Percentiles rank a stretch among this genome's conserved stretches.
Conservation (phyloP, 1,284 basidiomycete genomes). For the Apiotrichum laibachii region DNA sequence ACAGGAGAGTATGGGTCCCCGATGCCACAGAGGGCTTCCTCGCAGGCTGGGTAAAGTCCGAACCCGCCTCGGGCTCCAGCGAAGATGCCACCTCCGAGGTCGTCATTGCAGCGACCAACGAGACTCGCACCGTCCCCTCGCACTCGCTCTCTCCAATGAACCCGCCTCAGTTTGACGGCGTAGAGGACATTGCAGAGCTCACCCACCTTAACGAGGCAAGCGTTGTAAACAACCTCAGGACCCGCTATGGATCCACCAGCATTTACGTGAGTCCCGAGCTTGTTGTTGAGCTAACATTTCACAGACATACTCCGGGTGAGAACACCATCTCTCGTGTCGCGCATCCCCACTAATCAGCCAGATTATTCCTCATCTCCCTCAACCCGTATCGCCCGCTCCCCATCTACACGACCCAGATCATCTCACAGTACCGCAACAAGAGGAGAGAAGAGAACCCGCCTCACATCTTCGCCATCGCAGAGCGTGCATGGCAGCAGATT, state of each 20-base stretch:
- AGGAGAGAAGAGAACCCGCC: conserved; percentile 91
- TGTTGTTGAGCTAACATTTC: conserved; percentile 5
- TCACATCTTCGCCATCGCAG: conserved; percentile 96
- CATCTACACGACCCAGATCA: conserved; percentile 87
- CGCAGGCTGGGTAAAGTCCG: conserved; percentile 50
- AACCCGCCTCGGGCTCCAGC: conserved; percentile 26
- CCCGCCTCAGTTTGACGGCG: conserved; percentile 96
- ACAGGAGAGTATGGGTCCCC: conserved; percentile 50
- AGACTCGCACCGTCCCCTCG: conserved; percentile 62
- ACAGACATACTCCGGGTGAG: conserved; percentile 51
- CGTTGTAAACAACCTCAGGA: conserved; percentile 92
- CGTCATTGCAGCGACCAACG: conserved; percentile 43
- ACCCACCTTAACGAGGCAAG: conserved; percentile 98
- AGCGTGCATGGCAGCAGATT: conserved; percentile 98
- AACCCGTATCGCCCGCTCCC: conserved; percentile 94
- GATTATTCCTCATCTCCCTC: conserved; percentile 85
- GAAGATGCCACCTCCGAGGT: conserved; percentile 43
- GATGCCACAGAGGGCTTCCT: conserved; percentile 46
- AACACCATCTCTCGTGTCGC: neutral
- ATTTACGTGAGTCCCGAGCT: conserved; percentile 75
- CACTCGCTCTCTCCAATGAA: conserved; percentile 91
- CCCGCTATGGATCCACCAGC: conserved; percentile 85
- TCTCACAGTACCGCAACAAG: conserved; percentile 88
- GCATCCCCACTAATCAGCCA: conserved; percentile 15
- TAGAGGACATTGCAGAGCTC: conserved; percentile 96